Conservation (phyloP, 2,329 filamentous ascomycete species). For the Paecilomyces niveus region DNA sequence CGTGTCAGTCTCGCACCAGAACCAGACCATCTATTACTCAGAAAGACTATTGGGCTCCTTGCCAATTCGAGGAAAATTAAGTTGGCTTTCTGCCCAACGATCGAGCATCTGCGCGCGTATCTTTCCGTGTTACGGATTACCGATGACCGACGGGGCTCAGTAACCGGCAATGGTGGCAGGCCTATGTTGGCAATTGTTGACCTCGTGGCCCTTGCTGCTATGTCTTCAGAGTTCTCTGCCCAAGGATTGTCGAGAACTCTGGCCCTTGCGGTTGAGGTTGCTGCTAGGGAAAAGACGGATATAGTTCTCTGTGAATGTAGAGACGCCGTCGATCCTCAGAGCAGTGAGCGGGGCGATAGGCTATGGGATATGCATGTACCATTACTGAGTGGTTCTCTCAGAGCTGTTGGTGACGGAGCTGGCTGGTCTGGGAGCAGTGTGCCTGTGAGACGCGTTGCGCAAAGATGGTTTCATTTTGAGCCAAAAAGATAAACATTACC, state of each 20-base stretch:
- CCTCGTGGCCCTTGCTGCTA: conserved; percentile 33
- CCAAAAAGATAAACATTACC: conserved; percentile 20
- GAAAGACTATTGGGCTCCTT: conserved; percentile 61
- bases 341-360: conserved; percentile 23
- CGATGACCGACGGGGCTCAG: not conserved
- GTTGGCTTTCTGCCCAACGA: conserved; percentile 65
- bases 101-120: conserved; percentile 71
- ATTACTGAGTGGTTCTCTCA: conserved; percentile 52
- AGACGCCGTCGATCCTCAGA: conserved; percentile 21
- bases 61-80: conserved; percentile 62
- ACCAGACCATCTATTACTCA: conserved; percentile 42
- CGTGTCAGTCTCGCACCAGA: not conserved
- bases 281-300: conserved; percentile 19
- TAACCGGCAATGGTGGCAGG: conserved; percentile 3
- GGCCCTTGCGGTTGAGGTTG: conserved; percentile 32
- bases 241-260: conserved; percentile 42
- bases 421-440: conserved; percentile 53
- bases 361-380: conserved; percentile 50
- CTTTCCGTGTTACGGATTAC: conserved; percentile 48
- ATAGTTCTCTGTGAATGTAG: conserved; percentile 37
- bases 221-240: conserved; percentile 41
- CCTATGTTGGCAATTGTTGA: conserved; percentile 35
- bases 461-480: conserved; percentile 59
- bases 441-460: conserved; percentile 50
- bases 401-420: conserved; percentile 40